phyloP scores from a whole-genome alignment of 2,329 filamentous ascomycete species.

The Esteya vermicola region DNA sequence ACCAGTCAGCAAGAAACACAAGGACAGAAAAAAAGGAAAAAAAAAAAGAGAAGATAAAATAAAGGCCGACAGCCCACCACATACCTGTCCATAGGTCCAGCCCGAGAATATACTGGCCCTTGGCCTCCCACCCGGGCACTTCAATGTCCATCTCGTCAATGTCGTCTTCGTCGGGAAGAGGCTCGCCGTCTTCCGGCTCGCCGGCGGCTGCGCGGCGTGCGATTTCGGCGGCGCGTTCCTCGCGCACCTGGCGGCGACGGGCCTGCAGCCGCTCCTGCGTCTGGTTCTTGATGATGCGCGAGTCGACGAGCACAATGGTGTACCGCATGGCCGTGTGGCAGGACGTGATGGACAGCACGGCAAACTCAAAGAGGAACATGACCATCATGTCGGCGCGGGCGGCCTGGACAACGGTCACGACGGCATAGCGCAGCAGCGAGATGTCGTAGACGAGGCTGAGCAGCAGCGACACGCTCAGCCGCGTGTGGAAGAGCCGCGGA shows the following conservation, averaged over 20 bases:
- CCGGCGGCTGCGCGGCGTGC: slow-evolving; percentile 28
- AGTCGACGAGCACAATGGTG: slow-evolving; percentile 61
- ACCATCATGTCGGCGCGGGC: slow-evolving; percentile 98
- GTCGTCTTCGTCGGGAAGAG: slow-evolving; percentile 47
- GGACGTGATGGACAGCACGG: slow-evolving; percentile 68
- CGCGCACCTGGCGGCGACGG: slow-evolving; percentile 52
- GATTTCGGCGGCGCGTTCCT: slow-evolving; percentile 39
- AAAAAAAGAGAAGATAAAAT: no score
- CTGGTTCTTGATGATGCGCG: slow-evolving; percentile 60
- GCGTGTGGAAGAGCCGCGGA: slow-evolving; percentile 72
- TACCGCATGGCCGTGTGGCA: slow-evolving; percentile 70
- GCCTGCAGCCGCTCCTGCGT: slow-evolving; percentile 54
- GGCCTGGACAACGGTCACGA: slow-evolving; percentile 71
- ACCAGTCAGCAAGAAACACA: neutral
- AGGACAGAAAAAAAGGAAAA: neutral
- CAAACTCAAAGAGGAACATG: slow-evolving; percentile 98
- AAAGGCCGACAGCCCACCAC: slow-evolving; percentile 11
- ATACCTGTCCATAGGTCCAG: slow-evolving; percentile 71
- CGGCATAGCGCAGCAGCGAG: slow-evolving; percentile 66
- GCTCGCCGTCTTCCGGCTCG: slow-evolving; percentile 9
- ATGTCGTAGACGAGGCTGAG: slow-evolving; percentile 69
- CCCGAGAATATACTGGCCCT: slow-evolving; percentile 82
- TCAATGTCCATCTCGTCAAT: slow-evolving; percentile 89
- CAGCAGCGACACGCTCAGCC: slow-evolving; percentile 64
- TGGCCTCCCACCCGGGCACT: slow-evolving; percentile 90